These are phyloP conservation scores for Coniochaeta ligniaria DNA, from an alignment of 2,329 filamentous ascomycete species.

Conservation along the genomic window DNA sequence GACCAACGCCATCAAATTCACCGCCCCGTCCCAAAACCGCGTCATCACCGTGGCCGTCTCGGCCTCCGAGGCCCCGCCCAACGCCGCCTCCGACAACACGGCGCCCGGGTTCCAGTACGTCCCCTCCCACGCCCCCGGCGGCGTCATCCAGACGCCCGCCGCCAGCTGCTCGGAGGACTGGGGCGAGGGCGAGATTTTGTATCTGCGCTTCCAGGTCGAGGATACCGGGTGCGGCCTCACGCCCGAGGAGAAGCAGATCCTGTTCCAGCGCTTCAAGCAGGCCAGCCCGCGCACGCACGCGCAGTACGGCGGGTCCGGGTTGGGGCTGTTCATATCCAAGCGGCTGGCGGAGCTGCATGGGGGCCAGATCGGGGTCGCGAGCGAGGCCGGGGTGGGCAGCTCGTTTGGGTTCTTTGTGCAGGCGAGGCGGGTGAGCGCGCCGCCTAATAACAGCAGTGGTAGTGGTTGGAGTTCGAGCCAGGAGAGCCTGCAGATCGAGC, in stretches of 20 bases:
- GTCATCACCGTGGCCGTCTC: slow-evolving; percentile 42
- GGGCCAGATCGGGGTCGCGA: slow-evolving; percentile 57
- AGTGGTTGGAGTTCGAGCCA: not conserved
- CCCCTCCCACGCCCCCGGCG: slow-evolving; percentile 15
- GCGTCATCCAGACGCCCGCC: too few species aligned
- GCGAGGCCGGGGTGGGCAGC: slow-evolving; percentile 49
- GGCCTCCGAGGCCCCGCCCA: slow-evolving; percentile 34
- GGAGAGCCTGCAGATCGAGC: slow-evolving; percentile 9
- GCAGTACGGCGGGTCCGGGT: slow-evolving; percentile 56
- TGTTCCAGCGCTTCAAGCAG: slow-evolving; percentile 64
- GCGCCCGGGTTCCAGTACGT: slow-evolving; percentile 22
- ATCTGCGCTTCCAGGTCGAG: slow-evolving; percentile 45
- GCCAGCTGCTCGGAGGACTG: slow-evolving; percentile 17
- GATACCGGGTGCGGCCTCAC: slow-evolving; percentile 60
- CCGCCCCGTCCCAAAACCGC: slow-evolving; percentile 21
- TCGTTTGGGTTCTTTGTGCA: slow-evolving; percentile 59
- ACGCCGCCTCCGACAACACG: slow-evolving; percentile 2
- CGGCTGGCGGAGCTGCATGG: slow-evolving; percentile 58
- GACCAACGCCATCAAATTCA: slow-evolving; percentile 58
- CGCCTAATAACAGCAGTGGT: not conserved
- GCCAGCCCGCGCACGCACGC: slow-evolving; percentile 42
- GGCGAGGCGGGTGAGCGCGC: slow-evolving; percentile 34
- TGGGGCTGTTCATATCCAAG: slow-evolving; percentile 58
- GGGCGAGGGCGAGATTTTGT: slow-evolving; percentile 24
- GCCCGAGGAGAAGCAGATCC: slow-evolving; percentile 53